Evolutionary conservation across 2,329 filamentous ascomycete species (phyloP).

Genomic region (Monilinia fructigena): DNA sequence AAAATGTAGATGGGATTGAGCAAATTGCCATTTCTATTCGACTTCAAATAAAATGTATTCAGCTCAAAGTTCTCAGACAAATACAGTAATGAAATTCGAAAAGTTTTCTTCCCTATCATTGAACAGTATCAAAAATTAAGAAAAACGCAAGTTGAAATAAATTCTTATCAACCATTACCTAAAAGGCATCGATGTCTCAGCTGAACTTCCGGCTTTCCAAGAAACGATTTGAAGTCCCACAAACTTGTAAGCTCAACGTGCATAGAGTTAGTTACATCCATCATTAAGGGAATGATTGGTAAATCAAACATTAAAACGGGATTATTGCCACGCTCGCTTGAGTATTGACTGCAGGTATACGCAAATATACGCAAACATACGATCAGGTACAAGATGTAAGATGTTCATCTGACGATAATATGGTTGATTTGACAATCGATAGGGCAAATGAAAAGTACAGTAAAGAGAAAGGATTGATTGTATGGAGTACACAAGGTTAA

Average conservation of each 20-base stretch:
- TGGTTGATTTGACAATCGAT: conserved; percentile 13
- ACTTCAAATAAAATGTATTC: not conserved
- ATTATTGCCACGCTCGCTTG: conserved; percentile 14
- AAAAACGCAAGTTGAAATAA: not conserved
- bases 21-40: too few relatives aligned
- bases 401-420: conserved; percentile 18
- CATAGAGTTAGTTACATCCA: conserved; percentile 7
- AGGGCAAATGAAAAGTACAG: conserved; percentile 1
- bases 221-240: not conserved
- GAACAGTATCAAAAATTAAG: not conserved
- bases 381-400: conserved; percentile 13
- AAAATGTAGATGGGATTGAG: not conserved
- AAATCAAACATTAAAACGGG: conserved; percentile 1
- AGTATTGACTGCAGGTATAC: conserved; percentile 6
- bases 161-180: not conserved
- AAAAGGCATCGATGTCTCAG: conserved; percentile 7
- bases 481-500: not conserved
- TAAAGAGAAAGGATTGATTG: not conserved
- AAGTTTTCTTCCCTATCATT: not conserved
- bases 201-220: conserved; percentile 19
- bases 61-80: not conserved
- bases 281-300: not conserved
- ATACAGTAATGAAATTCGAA: not conserved
- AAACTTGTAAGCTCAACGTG: not conserved
- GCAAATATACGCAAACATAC: too few relatives aligned